Conservation (phyloP, 1,139 yeast species). For the Lodderomyces elongisporus region DNA sequence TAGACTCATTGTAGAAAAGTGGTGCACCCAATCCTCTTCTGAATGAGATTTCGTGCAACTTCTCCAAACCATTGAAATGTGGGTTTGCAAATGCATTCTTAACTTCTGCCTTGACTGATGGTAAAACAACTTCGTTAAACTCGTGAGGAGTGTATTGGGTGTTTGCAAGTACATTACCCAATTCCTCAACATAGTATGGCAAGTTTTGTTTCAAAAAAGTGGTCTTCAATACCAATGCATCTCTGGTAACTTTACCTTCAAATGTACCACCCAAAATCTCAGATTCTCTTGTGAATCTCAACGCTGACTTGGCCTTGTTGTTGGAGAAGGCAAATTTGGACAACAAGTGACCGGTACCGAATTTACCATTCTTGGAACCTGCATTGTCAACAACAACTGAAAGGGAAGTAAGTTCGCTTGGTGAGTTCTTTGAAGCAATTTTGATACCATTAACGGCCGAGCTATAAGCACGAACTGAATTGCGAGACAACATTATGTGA, state of each 20-base stretch:
- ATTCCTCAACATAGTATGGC: conserved; percentile 86
- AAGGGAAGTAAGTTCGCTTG: conserved; percentile 61
- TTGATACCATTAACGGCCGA: conserved; percentile 41
- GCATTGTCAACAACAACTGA: conserved; percentile 74
- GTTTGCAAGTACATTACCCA: conserved; percentile 71
- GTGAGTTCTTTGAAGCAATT: conserved; percentile 42
- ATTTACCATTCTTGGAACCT: conserved; percentile 75
- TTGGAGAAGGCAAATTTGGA: conserved; percentile 82
- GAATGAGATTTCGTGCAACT: conserved; percentile 77
- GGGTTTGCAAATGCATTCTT: conserved; percentile 48
- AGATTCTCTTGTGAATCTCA: conserved; percentile 90
- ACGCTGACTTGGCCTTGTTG: conserved; percentile 79
- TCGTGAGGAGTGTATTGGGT: conserved; percentile 81
- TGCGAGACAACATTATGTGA: conserved; percentile 45
- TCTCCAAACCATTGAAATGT: conserved; percentile 63
- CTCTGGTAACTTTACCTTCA: conserved; percentile 71
- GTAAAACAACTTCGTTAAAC: conserved; percentile 73
- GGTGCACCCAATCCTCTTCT: conserved; percentile 89
- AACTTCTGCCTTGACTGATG: conserved; percentile 63
- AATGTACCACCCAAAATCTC: conserved; percentile 90
- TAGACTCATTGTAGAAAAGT: conserved; percentile 64
- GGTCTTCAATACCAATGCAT: conserved; percentile 73
- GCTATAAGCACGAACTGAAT: conserved; percentile 46
- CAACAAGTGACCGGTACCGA: conserved; percentile 84
- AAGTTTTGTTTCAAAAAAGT: conserved; percentile 81